Evolutionary conservation across 2,329 filamentous ascomycete genomes (phyloP).

Genomic region (Thielaviopsis punctulata): DNA sequence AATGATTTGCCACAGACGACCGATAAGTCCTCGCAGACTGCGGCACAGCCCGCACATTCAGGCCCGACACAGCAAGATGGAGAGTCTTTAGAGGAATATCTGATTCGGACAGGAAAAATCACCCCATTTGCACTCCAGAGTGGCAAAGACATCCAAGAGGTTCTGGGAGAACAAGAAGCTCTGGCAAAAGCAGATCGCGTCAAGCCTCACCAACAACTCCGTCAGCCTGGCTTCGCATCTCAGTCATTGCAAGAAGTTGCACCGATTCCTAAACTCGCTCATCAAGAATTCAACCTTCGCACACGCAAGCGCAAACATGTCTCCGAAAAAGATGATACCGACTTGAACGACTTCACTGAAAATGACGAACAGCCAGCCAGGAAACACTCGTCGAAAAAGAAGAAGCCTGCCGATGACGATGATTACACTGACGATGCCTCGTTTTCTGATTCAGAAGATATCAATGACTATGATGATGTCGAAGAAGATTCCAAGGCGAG

Average conservation of each 20-base stretch:
- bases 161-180: conserved; percentile 29
- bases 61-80: conserved; percentile 23
- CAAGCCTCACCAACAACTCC: conserved; percentile 54
- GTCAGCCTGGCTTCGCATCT: conserved; percentile 52
- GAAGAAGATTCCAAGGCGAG: conserved; percentile 6
- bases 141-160: conserved; percentile 48
- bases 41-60: not conserved
- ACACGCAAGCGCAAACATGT: conserved; percentile 5
- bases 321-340: not conserved
- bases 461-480: conserved; percentile 10
- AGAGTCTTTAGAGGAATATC: conserved; percentile 72
- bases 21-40: not conserved
- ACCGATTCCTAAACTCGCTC: not conserved
- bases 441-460: conserved; percentile 2
- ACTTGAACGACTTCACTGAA: conserved; percentile 26
- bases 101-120: conserved; percentile 93
- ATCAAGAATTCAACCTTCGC: conserved; percentile 7
- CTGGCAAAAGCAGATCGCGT: conserved; percentile 24
- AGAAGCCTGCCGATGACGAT: not conserved
- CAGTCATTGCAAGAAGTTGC: conserved; percentile 17
- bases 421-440: conserved; percentile 1
- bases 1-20: not conserved
- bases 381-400: conserved; percentile 17
- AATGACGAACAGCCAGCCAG: conserved; percentile 15
- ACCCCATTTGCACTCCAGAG: conserved; percentile 74